Base-by-base conservation (phyloP, 768 basidiomycete genomes). In the Hygrophorus russula region DNA sequence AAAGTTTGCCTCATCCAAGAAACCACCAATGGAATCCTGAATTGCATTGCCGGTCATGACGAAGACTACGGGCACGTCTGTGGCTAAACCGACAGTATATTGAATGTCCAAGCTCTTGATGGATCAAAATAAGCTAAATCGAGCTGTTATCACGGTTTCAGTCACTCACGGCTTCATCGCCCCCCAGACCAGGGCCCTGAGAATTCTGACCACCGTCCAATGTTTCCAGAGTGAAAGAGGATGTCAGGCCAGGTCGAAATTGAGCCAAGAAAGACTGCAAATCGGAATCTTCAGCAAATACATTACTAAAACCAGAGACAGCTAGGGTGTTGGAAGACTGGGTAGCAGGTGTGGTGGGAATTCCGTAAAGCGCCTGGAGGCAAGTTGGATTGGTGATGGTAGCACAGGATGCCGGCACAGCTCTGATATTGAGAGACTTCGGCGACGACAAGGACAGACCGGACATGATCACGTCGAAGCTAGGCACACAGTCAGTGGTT, bases 1-100 rank as follows among this genome's bases (percentile, higher is more conserved):
- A 37, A 51, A 52, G 52, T 60, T 59, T 47, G 59, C 57, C 37
- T 58, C 57, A 39, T 62, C 62, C 13, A 65, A 49, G 54, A 63
- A 59, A 5, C 63, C 62, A 36, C 59, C 59, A 11, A 61, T 47
- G 5, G 57, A 60, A 34, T 63, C 60, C 10, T 50, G 33, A 51
- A 53, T 53, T 10, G 53, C 39, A 15, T 60, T 47, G 3, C 63
- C 63, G 7, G 59, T 62, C 7, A 56, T 56, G 30, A 63, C 58
- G 49, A 67, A 65, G 13, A 51, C 52, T 12, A 55, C 52, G 2
- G 64, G 63, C 4, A 64, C 62, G 13, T 56, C 55, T 7, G 52
- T 56, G n/a, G 63, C 62, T 9, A 63, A 40, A 18, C 63, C 64
- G 14, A 65, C 55, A 6, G 63, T 62, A 49, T 65, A 67, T 41